Percentiles rank a stretch among this genome's conserved stretches.
phyloP scores from a whole-genome alignment of 2,329 filamentous ascomycete genomes.

The Helminthosporium solani region DNA sequence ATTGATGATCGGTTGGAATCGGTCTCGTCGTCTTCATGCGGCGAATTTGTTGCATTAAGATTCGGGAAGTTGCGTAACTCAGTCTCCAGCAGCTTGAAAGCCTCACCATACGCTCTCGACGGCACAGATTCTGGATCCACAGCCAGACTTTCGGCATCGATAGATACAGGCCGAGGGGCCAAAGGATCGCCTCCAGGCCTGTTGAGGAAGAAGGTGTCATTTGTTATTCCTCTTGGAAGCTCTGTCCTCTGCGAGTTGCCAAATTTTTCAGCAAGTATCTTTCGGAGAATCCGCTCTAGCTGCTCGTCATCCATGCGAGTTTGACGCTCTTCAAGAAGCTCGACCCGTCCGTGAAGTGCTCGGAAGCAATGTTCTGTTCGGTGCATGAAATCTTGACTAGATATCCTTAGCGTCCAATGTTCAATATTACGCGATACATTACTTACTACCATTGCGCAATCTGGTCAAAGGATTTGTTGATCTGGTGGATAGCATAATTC shows the following conservation, averaged over 20 bases:
- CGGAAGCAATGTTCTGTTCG: constrained; percentile 32
- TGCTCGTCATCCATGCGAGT: constrained; percentile 34
- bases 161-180: constrained; percentile 16
- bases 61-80: constrained; percentile 21
- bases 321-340: constrained; percentile 29
- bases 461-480: constrained; percentile 36
- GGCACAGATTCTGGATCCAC: constrained; percentile 34
- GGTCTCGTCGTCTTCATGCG: background rate
- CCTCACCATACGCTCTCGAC: constrained; percentile 28
- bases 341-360: constrained; percentile 28
- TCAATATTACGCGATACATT: background rate
- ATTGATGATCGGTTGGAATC: background rate
- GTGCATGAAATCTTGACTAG: constrained; percentile 33
- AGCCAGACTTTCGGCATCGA: constrained; percentile 23
- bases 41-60: constrained; percentile 7
- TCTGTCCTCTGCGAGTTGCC: constrained; percentile 12
- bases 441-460: constrained; percentile 37
- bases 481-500: constrained; percentile 32
- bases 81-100: constrained; percentile 30
- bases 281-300: constrained; percentile 37
- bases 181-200: constrained; percentile 7
- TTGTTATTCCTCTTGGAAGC: constrained; percentile 12
- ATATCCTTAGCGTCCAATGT: constrained; percentile 7
- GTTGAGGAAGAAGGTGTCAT: constrained; percentile 22
- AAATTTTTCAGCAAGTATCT: constrained; percentile 37